phyloP scores from a whole-genome alignment of 2,329 filamentous ascomycete genomes.

The Aspergillus cejpii region DNA sequence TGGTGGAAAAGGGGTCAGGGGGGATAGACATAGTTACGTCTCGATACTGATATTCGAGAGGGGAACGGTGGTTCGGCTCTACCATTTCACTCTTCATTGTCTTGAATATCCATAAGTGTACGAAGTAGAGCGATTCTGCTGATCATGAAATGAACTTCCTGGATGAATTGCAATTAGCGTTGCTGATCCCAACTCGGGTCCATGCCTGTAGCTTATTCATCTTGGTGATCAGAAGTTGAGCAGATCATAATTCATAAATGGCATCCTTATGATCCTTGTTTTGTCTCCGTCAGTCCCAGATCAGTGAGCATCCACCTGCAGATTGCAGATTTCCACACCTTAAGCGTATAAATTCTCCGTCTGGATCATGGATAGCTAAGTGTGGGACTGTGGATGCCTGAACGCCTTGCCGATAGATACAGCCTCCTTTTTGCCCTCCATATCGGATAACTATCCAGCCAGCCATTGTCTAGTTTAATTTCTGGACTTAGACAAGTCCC shows the following conservation, averaged over 20 bases:
- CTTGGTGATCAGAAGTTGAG: slow-evolving; percentile 1
- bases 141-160: slow-evolving; percentile 15
- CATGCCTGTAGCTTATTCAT: slow-evolving; percentile 12
- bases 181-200: slow-evolving; percentile 14
- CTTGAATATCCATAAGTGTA: too few relatives aligned
- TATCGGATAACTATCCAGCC: too few relatives aligned
- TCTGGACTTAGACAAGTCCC: too few relatives aligned
- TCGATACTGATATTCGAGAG: too few relatives aligned
- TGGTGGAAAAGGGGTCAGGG: background rate
- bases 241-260: too few relatives aligned
- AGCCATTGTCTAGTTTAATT: too few relatives aligned
- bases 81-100: too few relatives aligned
- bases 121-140: background rate
- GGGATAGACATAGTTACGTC: too few relatives aligned
- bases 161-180: slow-evolving; percentile 14
- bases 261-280: background rate
- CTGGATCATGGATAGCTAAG: background rate
- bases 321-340: slow-evolving; percentile 3
- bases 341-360: slow-evolving; percentile 3
- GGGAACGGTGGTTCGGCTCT: too few relatives aligned
- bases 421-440: too few relatives aligned
- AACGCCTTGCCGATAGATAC: slow-evolving; percentile 10
- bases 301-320: slow-evolving; percentile 7
- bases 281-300: background rate
- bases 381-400: slow-evolving; percentile 6